Conservation (phyloP, 805 yeast species). For the Yarrowia yakushimensis region DNA sequence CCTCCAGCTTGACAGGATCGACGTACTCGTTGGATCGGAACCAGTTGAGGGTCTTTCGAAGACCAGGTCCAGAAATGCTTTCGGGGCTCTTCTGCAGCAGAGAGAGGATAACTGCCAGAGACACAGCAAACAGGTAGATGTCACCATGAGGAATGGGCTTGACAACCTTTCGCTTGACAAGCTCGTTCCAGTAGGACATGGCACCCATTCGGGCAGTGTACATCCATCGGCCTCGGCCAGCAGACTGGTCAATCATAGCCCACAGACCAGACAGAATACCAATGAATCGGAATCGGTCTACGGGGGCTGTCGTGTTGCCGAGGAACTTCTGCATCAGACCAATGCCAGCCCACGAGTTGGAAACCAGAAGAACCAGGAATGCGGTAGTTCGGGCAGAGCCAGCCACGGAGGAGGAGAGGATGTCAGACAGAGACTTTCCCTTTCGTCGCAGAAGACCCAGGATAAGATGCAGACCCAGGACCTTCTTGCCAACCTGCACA, state of each 20-base stretch:
- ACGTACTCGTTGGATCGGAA: constrained; percentile 33
- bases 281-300: constrained; percentile 39
- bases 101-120: constrained; percentile 37
- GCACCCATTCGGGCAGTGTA: constrained; percentile 40
- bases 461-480: constrained; percentile 35
- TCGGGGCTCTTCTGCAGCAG: constrained; percentile 35
- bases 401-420: constrained; percentile 28
- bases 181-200: constrained; percentile 38
- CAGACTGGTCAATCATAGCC: constrained; percentile 38
- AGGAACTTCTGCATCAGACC: constrained; percentile 38
- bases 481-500: constrained; percentile 32
- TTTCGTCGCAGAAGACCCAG: constrained; percentile 28
- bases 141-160: constrained; percentile 37
- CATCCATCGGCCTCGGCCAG: constrained; percentile 36
- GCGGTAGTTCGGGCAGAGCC: constrained; percentile 37
- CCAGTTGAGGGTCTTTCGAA: constrained; percentile 37
- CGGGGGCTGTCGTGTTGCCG: constrained; percentile 35
- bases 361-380: constrained; percentile 38
- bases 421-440: constrained; percentile 7
- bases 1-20: constrained; percentile 30
- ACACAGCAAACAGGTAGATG: constrained; percentile 35
- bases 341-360: constrained; percentile 43
- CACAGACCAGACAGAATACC: constrained; percentile 45
- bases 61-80: constrained; percentile 32
- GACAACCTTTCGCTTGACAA: constrained; percentile 33